Base-by-base conservation (phyloP, 1,284 basidiomycete species). In the Trichosporon sp. region DNA sequence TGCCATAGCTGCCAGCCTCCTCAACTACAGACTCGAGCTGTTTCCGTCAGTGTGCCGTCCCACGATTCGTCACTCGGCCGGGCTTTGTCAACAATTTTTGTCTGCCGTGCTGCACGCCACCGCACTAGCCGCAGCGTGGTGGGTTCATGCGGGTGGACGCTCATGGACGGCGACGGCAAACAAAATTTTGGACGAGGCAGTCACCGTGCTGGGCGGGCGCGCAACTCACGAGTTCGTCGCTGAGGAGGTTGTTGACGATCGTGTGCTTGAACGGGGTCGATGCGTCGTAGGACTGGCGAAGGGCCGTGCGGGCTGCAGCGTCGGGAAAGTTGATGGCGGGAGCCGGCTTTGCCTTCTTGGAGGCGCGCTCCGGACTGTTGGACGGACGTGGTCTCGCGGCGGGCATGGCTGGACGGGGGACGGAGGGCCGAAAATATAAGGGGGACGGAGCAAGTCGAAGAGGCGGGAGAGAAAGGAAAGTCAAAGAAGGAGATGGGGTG, bases 241-340 rank as follows among this genome's bases (percentile, higher is more conserved):
- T 88, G 83, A 98, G 91, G 29, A 99, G 87, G 72, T 90, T 89
- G 62, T 91, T 88, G 64, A 98, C 87, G 67, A 94, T 86, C 32
- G 89, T 90, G 83, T 97, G 90, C 81, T 91, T 92, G 87, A 90
- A 98, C 0, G 95, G 95, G 66, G 85, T 79, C 72, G 86, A 89
- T 5, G 83, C 74, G 8, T 83, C 77, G 82, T 96, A 95, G 63
- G 83, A 82, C 7, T 84, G 68, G 18, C 73, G 68, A 31, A 80
- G 71, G 3, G 68, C 68, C 5, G 68, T 64, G 29, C 78, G 67
- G 13, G 66, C 66, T 8, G 70, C 65, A 13, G 67, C 69, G 6
- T 73, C 66, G 1, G 79, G 79, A 12, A 76, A 66, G 27, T 70
- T 72, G 72, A 81, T 79, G 9, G 73, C 71, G 21, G 66, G 53